A percentile compares a stretch with the other conserved stretches of the same genome.
These are phyloP conservation scores for Capsicum chinense DNA, from an alignment of 257 asterid species.

Conservation along the genomic window DNA sequence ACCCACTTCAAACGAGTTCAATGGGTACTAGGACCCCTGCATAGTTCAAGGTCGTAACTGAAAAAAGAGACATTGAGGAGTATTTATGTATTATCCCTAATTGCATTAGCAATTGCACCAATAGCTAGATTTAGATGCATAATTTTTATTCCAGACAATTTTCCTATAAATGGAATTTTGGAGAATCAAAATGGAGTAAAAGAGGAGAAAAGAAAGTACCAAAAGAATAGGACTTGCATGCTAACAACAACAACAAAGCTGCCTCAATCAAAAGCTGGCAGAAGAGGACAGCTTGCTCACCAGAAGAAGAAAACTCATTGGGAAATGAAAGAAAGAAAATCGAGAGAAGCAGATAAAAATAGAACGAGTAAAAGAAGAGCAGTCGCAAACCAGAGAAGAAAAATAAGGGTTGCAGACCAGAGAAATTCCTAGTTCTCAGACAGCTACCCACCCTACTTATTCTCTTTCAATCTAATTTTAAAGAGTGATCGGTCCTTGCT, in stretches of 20 bases:
- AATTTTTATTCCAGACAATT: constrained; percentile 6
- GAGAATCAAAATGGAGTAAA: not conserved
- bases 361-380: not conserved
- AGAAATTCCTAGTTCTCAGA: not conserved
- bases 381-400: not conserved
- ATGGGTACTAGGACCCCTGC: not conserved
- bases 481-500: not conserved
- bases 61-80: not conserved
- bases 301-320: constrained; percentile 13
- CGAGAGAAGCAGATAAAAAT: not conserved
- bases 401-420: not conserved
- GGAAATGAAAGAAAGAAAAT: not conserved
- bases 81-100: not conserved
- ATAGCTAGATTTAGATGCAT: not conserved
- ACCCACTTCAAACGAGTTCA: not conserved
- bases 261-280: not conserved
- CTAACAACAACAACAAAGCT: not conserved
- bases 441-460: not conserved
- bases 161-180: not conserved
- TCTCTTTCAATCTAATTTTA: not conserved
- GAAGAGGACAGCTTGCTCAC: not conserved
- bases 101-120: constrained; percentile 16
- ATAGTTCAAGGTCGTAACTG: not conserved
- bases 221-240: not conserved
- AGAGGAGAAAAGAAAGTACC: constrained; percentile 7